Evolutionary conservation across 164 flowering plant species (phyloP).

Genomic region (Umbilicus rupestris): DNA sequence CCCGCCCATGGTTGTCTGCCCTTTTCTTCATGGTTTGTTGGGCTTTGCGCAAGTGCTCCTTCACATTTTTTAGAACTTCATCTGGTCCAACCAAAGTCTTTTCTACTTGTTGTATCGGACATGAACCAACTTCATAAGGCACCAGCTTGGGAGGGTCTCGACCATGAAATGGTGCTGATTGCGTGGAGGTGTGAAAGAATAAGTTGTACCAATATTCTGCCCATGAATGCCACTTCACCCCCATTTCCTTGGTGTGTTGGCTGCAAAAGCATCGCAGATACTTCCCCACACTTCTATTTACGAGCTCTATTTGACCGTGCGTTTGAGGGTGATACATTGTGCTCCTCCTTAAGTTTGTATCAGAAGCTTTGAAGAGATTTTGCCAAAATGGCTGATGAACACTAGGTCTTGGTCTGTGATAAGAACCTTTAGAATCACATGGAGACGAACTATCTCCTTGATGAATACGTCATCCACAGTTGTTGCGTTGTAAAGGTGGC

Average conservation of each 20-base stretch:
- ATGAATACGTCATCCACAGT: no score
- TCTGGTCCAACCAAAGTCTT: no score
- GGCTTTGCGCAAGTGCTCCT: no score
- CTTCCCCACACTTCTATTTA: background rate
- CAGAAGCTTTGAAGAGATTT: background rate
- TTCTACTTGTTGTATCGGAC: no score
- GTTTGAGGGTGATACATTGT: background rate
- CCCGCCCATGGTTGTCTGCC: no score
- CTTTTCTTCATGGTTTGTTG: no score
- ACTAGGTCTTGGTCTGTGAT: background rate
- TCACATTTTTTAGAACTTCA: no score
- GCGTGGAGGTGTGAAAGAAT: background rate
- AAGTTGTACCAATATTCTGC: conserved; percentile 3
- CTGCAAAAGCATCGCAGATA: background rate
- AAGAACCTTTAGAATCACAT: background rate
- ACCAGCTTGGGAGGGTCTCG: no score
- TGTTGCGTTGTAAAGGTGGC: no score
- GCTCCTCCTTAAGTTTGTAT: background rate
- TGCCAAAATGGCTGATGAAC: background rate
- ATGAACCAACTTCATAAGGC: no score
- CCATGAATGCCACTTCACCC: background rate
- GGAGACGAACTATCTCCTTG: background rate
- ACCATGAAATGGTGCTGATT: no score
- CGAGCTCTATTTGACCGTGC: background rate
- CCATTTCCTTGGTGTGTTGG: background rate